A percentile compares a stretch with the other conserved stretches of the same genome.
Evolutionary conservation across 1,284 basidiomycete genomes (phyloP).

Genomic region (Ceratobasidium sp.): DNA sequence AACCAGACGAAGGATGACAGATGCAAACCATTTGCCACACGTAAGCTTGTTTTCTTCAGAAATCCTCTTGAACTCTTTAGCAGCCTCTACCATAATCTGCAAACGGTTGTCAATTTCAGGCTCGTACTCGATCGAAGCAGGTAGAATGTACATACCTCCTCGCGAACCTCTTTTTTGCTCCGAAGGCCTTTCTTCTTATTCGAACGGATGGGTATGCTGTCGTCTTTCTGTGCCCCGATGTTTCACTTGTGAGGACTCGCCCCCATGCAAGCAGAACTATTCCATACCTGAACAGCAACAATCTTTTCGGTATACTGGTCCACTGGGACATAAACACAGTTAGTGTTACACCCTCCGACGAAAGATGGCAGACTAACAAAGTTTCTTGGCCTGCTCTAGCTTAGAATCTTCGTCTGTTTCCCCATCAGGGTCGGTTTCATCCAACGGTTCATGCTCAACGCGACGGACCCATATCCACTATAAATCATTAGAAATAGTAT

Average conservation of each 20-base stretch:
- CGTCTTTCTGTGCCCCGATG: conserved; percentile 65
- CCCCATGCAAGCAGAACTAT: background rate
- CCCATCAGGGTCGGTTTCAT: conserved; percentile 45
- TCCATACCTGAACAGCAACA: conserved; percentile 69
- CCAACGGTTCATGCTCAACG: conserved; percentile 48
- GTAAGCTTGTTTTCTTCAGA: conserved; percentile 67
- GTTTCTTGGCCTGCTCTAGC: conserved; percentile 61
- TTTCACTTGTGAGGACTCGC: background rate
- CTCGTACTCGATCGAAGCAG: background rate
- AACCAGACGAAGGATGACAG: background rate
- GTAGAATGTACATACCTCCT: conserved; percentile 63
- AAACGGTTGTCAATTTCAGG: background rate
- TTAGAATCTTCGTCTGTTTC: conserved; percentile 55
- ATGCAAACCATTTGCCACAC: conserved; percentile 73
- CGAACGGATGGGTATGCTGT: conserved; percentile 71
- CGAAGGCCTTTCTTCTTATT: conserved; percentile 78
- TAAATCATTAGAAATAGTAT: background rate
- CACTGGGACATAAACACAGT: conserved; percentile 60
- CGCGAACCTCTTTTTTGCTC: conserved; percentile 79
- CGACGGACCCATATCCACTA: conserved; percentile 78
- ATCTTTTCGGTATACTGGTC: conserved; percentile 68
- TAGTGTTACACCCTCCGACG: background rate
- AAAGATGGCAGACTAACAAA: conserved; percentile 60
- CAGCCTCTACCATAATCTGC: conserved; percentile 71
- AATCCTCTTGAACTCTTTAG: conserved; percentile 70